Base-by-base conservation (phyloP, 2,329 filamentous ascomycete species). In the Penicillium sp. region DNA sequence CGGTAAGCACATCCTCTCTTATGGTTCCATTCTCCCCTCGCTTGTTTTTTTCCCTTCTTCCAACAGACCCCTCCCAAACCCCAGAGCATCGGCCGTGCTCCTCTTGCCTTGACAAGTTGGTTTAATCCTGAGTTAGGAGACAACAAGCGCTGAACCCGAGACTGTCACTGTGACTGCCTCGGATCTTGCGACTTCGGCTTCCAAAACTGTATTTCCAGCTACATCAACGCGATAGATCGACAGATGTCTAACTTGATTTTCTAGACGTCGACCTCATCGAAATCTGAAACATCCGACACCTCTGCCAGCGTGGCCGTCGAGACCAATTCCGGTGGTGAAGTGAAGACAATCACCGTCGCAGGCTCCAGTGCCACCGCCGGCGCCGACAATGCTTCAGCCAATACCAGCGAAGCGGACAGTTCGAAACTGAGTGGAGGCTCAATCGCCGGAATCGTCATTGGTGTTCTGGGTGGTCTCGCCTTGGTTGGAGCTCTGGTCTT, bases 371-470 rank as follows among this genome's bases (percentile, higher is more conserved):
- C 65, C 2, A 62, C 57, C 3, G 32, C 66, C 31, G 55, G 58
- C 1, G 34, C 65, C 10, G 53, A 57, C 40, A 49, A 61, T 10
- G 54, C 62, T 2, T 48, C 61, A 7, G 51, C 48, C 34, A 60
- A 47, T 8, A 44, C 57, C 18, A 49, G 48, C n/a, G 50, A 58
- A 18, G 44, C 40, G 11, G 44, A 52, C 34, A 49, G 54, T 16
- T 69, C 67, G 18, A 61, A 66, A 11, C 52, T 78, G 34, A 73
- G 70, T 34, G 70, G 69, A 16, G 77, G 77, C 31, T 69, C 71
- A 10, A 75, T 78, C 53, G 76, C 75, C 5, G 77, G 77, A 27
- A 72, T 78, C 46, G 73, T 77, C 4, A 66, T 78, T 27, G 77
- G 76, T 53, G 64, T 72, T 11, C 57, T 77, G 18, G 67, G 72